Evolutionary conservation across 495 filamentous ascomycete species (phyloP).

Genomic region (Chaetomium fimeti): DNA sequence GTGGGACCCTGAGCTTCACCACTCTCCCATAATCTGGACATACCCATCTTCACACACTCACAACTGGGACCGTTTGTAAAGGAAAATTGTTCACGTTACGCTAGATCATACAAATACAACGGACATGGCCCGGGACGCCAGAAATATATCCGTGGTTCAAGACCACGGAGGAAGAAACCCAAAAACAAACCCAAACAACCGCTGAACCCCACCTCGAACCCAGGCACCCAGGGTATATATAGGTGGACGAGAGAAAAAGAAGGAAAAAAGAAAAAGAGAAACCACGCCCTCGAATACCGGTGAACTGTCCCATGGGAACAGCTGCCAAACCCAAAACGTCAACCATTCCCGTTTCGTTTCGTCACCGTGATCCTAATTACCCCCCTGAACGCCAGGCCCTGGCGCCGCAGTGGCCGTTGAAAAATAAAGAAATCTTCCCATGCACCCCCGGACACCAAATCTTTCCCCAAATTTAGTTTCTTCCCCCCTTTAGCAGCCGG

Average conservation of each 20-base stretch:
- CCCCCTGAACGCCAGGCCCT: neutral
- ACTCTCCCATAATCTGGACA: neutral
- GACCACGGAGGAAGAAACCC: neutral
- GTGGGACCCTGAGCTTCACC: neutral
- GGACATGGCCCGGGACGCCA: neutral
- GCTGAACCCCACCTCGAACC: neutral
- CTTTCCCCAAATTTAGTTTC: no score
- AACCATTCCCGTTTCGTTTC: neutral
- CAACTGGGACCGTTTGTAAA: no score
- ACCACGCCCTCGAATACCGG: neutral
- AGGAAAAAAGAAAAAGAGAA: neutral
- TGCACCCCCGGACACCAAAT: neutral
- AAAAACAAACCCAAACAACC: neutral
- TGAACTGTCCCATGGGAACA: neutral
- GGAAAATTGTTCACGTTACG: no score
- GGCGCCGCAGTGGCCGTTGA: neutral
- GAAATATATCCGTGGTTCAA: neutral
- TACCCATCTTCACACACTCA: no score
- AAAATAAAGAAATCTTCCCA: neutral
- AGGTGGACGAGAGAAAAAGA: neutral
- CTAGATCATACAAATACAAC: neutral
- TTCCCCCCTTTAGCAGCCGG: no score
- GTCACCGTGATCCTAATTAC: neutral
- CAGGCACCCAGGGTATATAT: conserved; percentile 15
- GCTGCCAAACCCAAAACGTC: neutral